Percentiles rank a stretch among this genome's conserved stretches.
These are phyloP conservation scores for Barnettozyma populi DNA, from an alignment of 805 yeast genomes.

Conservation along the genomic window DNA sequence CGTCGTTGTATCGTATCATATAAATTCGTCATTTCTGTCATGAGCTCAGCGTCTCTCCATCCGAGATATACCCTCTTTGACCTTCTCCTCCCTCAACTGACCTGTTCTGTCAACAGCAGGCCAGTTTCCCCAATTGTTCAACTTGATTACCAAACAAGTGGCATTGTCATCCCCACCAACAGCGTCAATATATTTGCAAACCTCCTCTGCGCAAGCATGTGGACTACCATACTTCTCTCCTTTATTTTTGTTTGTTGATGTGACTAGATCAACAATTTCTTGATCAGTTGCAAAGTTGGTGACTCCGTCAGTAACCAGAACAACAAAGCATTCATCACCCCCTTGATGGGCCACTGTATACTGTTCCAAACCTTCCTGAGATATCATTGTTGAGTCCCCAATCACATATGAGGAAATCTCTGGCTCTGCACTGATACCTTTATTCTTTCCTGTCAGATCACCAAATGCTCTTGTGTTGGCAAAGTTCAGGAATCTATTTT, in stretches of 20 bases:
- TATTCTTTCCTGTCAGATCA: constrained; percentile 70
- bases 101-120: constrained; percentile 82
- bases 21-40: neutral
- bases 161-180: constrained; percentile 95
- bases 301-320: constrained; percentile 82
- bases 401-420: constrained; percentile 66
- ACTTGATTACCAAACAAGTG: constrained; percentile 76
- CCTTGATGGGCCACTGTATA: constrained; percentile 38
- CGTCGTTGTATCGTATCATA: neutral
- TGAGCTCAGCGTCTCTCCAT: constrained; percentile 18
- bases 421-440: constrained; percentile 91
- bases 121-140: constrained; percentile 95
- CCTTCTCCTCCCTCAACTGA: constrained; percentile 63
- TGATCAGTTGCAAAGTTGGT: constrained; percentile 79
- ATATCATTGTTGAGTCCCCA: constrained; percentile 50
- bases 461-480: constrained; percentile 96
- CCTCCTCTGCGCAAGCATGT: constrained; percentile 79
- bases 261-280: constrained; percentile 83
- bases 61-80: constrained; percentile 36
- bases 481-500: constrained; percentile 69
- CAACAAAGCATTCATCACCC: constrained; percentile 84
- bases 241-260: constrained; percentile 52
- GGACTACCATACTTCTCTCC: constrained; percentile 64
- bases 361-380: constrained; percentile 13
- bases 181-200: constrained; percentile 75